Evolutionary conservation across 2,329 filamentous ascomycete genomes (phyloP), one percentile per base, ranked within the genome.

Genomic region (Pezicula neosporulosa): DNA sequence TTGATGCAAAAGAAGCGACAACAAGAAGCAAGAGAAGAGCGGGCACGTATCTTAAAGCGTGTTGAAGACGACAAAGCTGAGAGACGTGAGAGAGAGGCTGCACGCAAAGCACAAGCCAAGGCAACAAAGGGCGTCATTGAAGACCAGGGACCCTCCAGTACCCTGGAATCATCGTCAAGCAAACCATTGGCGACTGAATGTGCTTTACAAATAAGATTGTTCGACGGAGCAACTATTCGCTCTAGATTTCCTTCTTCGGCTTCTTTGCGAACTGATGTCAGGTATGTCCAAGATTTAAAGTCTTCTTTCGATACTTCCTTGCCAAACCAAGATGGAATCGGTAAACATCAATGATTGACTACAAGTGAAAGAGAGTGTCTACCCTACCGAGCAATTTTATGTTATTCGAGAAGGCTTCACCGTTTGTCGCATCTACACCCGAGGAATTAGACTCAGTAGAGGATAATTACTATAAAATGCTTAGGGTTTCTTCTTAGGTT

Each of bases 161-260:
- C 21, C 18, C n/a, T 15, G 19, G 43, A 41, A 12, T 28, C 54
- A 35, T 57, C 53, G 9, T 44, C 47, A 35, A 51, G 44, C 4
- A 51, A 49, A 5, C 51, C 55, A 13, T 2, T 2, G 10, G 42
- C 45, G 63, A 54, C 56, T 43, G 66, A 68, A 36, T 84, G 82
- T 56, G 80, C 86, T 16, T 72, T 97, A 1, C 90, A 94, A 62
- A 81, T 96, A 16, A 82, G 92, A 7, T 75, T 96, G 0, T 88
- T 95, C 51, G 90, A 97, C 64, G 93, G 93, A 9, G 86, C 85
- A 10, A 91, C 85, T 2, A 80, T 97, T 16, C 83, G 90, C 38
- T 80, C 77, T 3, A 83, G 80, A 16, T 96, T 97, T 67, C 73
- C 82, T 10, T 81, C 83, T 19, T 72, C 73, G 2, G 75, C 80